Conservation (phyloP, 2,329 filamentous ascomycete species). For the Calonectria henricotiae region DNA sequence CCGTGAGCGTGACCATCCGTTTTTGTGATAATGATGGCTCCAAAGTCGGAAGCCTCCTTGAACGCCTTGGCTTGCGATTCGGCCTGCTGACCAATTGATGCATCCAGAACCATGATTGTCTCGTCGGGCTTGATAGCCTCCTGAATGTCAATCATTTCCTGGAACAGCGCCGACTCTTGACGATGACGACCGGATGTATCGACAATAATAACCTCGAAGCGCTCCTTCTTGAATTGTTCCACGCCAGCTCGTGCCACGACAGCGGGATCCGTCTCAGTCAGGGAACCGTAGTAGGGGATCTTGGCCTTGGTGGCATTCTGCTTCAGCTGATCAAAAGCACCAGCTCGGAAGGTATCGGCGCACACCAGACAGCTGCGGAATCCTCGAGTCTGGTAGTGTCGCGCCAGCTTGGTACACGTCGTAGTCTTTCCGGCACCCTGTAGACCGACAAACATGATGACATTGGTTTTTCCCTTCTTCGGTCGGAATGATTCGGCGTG, state of each 20-base stretch:
- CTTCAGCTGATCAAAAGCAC: conserved; percentile 98
- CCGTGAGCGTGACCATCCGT: conserved; percentile 96
- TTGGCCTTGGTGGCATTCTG: conserved; percentile 99
- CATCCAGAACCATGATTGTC: conserved; percentile 98
- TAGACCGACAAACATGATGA: conserved; percentile 99
- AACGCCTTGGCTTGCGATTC: conserved; percentile 96
- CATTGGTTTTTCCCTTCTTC: conserved; percentile 95
- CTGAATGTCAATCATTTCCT: conserved; percentile 98
- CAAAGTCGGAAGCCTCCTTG: conserved; percentile 97
- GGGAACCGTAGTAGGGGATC: conserved; percentile 97
- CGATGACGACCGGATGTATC: conserved; percentile 96
- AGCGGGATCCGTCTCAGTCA: conserved; percentile 96
- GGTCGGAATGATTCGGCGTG: conserved; percentile 97
- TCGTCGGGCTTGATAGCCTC: conserved; percentile 89
- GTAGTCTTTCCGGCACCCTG: conserved; percentile 99
- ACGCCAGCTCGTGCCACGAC: conserved; percentile 96
- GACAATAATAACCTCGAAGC: conserved; percentile 98
- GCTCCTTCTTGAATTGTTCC: conserved; percentile 98
- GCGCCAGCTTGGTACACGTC: conserved; percentile 95
- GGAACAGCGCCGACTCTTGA: conserved; percentile 95
- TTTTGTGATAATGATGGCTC: conserved; percentile 99
- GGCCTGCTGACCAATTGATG: conserved; percentile 95
- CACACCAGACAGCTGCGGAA: conserved; percentile 96
- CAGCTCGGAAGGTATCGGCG: conserved; percentile 97
- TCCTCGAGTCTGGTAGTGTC: conserved; percentile 94